Evolutionary conservation across 75 land plant genomes (phyloP).

Genomic region (Sequoiadendron giganteum): DNA sequence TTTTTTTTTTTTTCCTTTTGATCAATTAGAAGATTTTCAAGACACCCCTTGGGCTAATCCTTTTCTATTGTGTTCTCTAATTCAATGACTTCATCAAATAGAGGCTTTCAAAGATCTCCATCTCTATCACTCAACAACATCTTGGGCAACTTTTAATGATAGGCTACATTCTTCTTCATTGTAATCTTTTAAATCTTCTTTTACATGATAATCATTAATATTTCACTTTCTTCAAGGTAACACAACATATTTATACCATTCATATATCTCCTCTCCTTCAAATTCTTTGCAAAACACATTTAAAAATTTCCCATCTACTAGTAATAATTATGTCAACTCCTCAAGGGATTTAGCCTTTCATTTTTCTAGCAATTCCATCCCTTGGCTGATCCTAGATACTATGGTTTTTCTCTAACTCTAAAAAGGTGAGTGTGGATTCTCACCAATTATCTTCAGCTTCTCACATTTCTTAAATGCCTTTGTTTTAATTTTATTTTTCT

Average conservation of each 20-base stretch:
- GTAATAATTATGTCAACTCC: not conserved
- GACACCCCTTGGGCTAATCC: no score
- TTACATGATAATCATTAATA: not conserved
- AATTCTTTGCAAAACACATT: not conserved
- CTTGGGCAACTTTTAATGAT: not conserved
- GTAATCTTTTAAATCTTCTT: not conserved
- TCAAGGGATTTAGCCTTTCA: not conserved
- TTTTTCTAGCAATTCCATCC: not conserved
- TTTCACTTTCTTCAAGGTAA: not conserved
- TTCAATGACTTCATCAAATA: no score
- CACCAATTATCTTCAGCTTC: not conserved
- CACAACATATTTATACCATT: not conserved
- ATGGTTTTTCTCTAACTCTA: no score
- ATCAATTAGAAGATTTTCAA: no score
- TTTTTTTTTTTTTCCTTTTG: no score
- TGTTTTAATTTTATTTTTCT: no score
- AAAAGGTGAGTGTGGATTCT: not conserved
- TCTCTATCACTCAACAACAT: not conserved
- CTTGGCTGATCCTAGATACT: no score
- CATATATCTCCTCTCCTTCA: not conserved
- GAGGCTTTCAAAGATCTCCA: no score
- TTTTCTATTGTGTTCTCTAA: no score
- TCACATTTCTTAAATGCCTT: no score
- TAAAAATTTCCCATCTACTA: not conserved
- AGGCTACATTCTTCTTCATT: not conserved